These are phyloP conservation scores for Cyclotella distinguenda DNA, from an alignment of 108 stramenopile species.

Conservation along the genomic window DNA sequence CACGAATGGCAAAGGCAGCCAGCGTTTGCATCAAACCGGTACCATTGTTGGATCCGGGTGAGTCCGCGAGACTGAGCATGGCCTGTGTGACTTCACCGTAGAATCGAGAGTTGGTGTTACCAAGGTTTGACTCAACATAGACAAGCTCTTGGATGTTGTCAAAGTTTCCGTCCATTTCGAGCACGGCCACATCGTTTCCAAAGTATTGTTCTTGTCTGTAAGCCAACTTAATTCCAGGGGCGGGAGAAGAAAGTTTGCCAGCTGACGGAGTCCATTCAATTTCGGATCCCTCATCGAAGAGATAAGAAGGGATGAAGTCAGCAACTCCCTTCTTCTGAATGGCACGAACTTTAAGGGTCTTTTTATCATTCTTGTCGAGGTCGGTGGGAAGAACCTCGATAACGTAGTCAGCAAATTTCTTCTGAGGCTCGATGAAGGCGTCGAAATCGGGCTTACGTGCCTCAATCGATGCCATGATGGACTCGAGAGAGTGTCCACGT, in stretches of 20 bases:
- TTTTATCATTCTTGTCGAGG: slow-evolving; percentile 91
- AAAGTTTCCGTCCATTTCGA: slow-evolving; percentile 97
- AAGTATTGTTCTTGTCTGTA: slow-evolving; percentile 89
- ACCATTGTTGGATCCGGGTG: slow-evolving; percentile 95
- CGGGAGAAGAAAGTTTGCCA: slow-evolving; percentile 87
- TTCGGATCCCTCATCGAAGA: slow-evolving; percentile 93
- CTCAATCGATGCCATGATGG: slow-evolving; percentile 96
- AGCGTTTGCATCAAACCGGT: slow-evolving; percentile 97
- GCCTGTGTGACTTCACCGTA: slow-evolving; percentile 95
- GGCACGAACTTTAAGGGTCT: slow-evolving; percentile 92
- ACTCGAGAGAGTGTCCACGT: slow-evolving; percentile 95
- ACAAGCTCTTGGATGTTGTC: slow-evolving; percentile 95
- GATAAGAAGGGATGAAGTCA: slow-evolving; percentile 91
- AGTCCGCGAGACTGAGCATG: slow-evolving; percentile 92
- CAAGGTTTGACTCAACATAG: slow-evolving; percentile 93
- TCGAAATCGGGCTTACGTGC: slow-evolving; percentile 96
- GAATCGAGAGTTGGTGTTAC: slow-evolving; percentile 93
- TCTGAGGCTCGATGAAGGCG: slow-evolving; percentile 96
- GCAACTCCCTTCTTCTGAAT: slow-evolving; percentile 93
- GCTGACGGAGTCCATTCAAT: slow-evolving; percentile 91
- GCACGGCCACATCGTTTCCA: slow-evolving; percentile 80
- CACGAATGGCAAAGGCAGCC: slow-evolving; percentile 93
- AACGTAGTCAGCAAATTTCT: slow-evolving; percentile 86
- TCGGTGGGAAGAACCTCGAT: slow-evolving; percentile 96
- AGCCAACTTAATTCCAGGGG: slow-evolving; percentile 93